Base-by-base conservation (phyloP, 2,329 filamentous ascomycete species). In the Trichoderma sp. region DNA sequence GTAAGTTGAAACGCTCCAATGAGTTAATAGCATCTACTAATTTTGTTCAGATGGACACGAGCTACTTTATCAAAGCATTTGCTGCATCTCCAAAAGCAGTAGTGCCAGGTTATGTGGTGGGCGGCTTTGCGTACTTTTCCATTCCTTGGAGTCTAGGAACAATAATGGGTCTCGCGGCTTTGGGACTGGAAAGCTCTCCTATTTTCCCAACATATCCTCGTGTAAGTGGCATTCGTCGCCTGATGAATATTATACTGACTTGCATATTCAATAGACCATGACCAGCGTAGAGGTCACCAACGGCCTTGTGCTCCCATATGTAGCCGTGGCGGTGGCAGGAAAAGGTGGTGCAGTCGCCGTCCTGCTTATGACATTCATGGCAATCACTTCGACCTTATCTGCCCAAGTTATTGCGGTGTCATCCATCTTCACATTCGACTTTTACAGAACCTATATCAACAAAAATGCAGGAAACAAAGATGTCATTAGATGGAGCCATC, bases 31-130 rank as follows among this genome's bases (percentile, higher is more conserved):
- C 12, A 17, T 19, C 15, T 34, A n/a, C 13, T 54, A n/a, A 64
- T 13, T 10, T 48, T 34, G 15, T 2, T 2, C 5, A 64, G 60
- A 64, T 64, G 60, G 60, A 64, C 45, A 64, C 60, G 0, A 64
- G 60, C 17, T 64, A 64, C 10, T 64, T 64, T 12, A 64, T 64
- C 12, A 64, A 64, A n/a, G 60, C 60, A 4, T 64, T 64, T 25
- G 60, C 60, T 5, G 60, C 60, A 2, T 64, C 60, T 2, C 48
- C 48, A 2, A 64, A 64, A 6, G 48, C 60, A 25, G 60, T 64
- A 2, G 60, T 64, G 13, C 60, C 60, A 3, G 60, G 60, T 2
- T 64, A 64, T 54, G 60, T 64, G 2, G 35, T 64, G 0, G 60
- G 60, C 2, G 60, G 60, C 25, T 64, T 64, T 34, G 35, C 60